Conservation (phyloP, 495 filamentous ascomycete genomes). For the Tirmania nivea region DNA sequence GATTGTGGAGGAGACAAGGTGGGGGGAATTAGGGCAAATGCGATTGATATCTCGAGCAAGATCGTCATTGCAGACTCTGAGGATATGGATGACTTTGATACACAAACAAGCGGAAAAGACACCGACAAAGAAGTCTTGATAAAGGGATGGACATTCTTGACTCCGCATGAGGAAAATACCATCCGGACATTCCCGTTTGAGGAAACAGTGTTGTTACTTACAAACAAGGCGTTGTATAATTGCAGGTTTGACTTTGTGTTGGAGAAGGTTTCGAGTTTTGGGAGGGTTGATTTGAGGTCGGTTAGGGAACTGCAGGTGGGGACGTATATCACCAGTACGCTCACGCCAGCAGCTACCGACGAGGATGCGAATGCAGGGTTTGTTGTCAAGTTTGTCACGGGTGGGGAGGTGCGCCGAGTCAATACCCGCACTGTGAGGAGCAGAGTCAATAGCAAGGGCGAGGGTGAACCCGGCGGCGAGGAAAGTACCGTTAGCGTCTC, state of each 20-base stretch:
- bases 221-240: slow-evolving; percentile 61
- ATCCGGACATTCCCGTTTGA: slow-evolving; percentile 49
- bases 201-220: slow-evolving; percentile 69
- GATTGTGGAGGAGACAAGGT: slow-evolving; percentile 20
- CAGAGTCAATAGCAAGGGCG: slow-evolving; percentile 20
- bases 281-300: slow-evolving; percentile 57
- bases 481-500: slow-evolving; percentile 5
- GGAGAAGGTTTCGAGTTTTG: slow-evolving; percentile 78
- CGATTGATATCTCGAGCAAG: slow-evolving; percentile 64
- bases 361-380: slow-evolving; percentile 64
- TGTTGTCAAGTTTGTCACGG: slow-evolving; percentile 46
- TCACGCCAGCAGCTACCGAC: slow-evolving; percentile 51
- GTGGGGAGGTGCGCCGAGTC: slow-evolving; percentile 40
- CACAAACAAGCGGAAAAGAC: no score
- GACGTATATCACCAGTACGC: slow-evolving; percentile 70
- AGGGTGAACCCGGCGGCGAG: not conserved
- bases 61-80: slow-evolving; percentile 53
- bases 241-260: slow-evolving; percentile 82
- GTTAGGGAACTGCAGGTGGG: slow-evolving; percentile 50
- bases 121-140: slow-evolving; percentile 46
- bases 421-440: slow-evolving; percentile 69
- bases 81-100: no score
- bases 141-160: slow-evolving; percentile 30
- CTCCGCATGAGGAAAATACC: slow-evolving; percentile 42
- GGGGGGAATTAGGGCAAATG: slow-evolving; percentile 58